Base-by-base conservation (phyloP, 768 basidiomycete genomes). In the Russula ochroleuca region DNA sequence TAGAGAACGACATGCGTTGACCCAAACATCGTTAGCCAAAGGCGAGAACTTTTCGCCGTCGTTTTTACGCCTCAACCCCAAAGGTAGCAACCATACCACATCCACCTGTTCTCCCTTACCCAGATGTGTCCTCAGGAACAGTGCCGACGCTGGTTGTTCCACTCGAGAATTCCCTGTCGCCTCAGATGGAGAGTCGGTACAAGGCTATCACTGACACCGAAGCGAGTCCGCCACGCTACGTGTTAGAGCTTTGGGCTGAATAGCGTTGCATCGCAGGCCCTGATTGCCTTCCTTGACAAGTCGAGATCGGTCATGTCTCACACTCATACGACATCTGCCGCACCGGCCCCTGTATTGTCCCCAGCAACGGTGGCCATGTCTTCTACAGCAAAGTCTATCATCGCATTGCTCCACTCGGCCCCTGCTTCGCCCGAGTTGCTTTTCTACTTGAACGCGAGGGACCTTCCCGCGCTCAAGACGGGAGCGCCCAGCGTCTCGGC, bases 81-180 rank as follows among this genome's bases (percentile, higher is more conserved):
- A 87, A 72, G 92, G 90, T 85, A 70, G 11, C 75, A 68, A 23
- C 19, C 43, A 19, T 9, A 13, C 23, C 23, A n/a, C 10, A 55
- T 53, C 17, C 19, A 21, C 13, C 7, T 43, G n/a, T 43, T 48
- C 15, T 48, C 31, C 21, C 40, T 61, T 50, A 60, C 47, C 21
- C 33, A 55, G 2, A n/a, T 6, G 11, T 25, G 35, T 66, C 52
- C n/a, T 59, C 68, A 92, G 90, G 84, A 8, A 90, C 87, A 25
- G 81, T 94, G 5, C 93, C 93, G 13, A 89, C 88, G 3, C 76
- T 94, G 56, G 85, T 94, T 31, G 93, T 94, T n/a, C 93, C 93
- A 0, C 78, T 92, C 13, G 76, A 85, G 67, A 85, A 88, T 67
- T 88, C 90, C 5, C 79, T 93, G 10, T 74, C 80, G 0, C 77